These are phyloP conservation scores for Iris pallida DNA, from an alignment of 116 monocot species.

Conservation along the genomic window DNA sequence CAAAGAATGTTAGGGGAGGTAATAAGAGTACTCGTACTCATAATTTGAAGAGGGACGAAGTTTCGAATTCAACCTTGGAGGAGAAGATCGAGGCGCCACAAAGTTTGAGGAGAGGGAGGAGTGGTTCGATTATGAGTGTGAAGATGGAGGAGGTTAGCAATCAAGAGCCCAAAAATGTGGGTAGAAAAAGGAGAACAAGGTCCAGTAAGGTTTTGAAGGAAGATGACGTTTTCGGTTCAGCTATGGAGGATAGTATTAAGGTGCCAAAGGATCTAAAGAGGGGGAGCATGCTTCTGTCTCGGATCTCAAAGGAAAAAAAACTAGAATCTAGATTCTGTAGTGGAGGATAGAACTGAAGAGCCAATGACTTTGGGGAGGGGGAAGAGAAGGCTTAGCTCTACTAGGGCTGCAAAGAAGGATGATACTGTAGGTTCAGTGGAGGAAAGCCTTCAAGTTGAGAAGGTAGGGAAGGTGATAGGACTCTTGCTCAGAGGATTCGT, in stretches of 20 bases:
- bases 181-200: background rate
- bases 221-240: background rate
- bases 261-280: conserved; percentile 5
- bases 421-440: background rate
- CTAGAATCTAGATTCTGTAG: conserved; percentile 6
- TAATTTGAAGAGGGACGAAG: background rate
- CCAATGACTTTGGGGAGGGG: conserved; percentile 11
- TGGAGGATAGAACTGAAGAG: conserved; percentile 5
- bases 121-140: background rate
- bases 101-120: background rate
- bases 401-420: conserved; percentile 15
- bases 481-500: background rate
- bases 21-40: no score
- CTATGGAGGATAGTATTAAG: background rate
- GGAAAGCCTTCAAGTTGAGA: background rate
- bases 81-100: background rate
- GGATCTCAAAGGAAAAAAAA: conserved; percentile 13
- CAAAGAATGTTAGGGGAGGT: background rate
- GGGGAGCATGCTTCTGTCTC: conserved; percentile 1
- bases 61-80: background rate
- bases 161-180: background rate
- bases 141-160: background rate
- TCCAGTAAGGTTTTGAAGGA: conserved; percentile 10
- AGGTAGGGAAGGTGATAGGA: conserved; percentile 4
- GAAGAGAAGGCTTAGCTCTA: conserved; percentile 3